Percentiles rank a stretch among this genome's conserved stretches.
Conservation (phyloP, 2,329 filamentous ascomycete species). For the Akanthomyces lecanii region DNA sequence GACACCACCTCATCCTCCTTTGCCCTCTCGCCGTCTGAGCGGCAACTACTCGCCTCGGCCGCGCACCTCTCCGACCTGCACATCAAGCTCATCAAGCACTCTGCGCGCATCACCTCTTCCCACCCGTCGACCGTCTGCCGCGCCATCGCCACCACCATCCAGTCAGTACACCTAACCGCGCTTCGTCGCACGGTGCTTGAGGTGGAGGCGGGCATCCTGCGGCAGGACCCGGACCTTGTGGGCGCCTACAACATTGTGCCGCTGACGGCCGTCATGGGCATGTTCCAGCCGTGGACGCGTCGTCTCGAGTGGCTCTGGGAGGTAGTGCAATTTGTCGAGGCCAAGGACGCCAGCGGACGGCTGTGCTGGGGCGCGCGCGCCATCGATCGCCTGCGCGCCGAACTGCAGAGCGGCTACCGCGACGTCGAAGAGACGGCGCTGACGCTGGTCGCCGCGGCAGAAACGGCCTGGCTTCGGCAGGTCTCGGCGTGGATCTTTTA, state of each 20-base stretch:
- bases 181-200: conserved; percentile 83
- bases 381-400: conserved; percentile 70
- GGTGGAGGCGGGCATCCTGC: conserved; percentile 75
- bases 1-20: conserved; percentile 40
- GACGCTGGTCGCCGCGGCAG: conserved; percentile 70
- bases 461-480: conserved; percentile 88
- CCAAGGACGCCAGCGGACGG: conserved; percentile 29
- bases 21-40: conserved; percentile 70
- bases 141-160: conserved; percentile 76
- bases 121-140: conserved; percentile 83
- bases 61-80: conserved; percentile 76
- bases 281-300: conserved; percentile 84
- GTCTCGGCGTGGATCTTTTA: conserved; percentile 88
- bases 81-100: conserved; percentile 63
- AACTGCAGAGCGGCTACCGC: conserved; percentile 81
- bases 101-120: conserved; percentile 60
- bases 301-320: conserved; percentile 83
- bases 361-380: conserved; percentile 64
- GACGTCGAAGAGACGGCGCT: conserved; percentile 77
- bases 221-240: conserved; percentile 71
- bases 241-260: conserved; percentile 93
- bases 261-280: conserved; percentile 74
- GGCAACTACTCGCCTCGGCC: conserved; percentile 72
- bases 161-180: conserved; percentile 66
- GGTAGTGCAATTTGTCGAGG: conserved; percentile 63